Conservation (phyloP, 2,329 filamentous ascomycete genomes). For the Fusarium odoratissimum region DNA sequence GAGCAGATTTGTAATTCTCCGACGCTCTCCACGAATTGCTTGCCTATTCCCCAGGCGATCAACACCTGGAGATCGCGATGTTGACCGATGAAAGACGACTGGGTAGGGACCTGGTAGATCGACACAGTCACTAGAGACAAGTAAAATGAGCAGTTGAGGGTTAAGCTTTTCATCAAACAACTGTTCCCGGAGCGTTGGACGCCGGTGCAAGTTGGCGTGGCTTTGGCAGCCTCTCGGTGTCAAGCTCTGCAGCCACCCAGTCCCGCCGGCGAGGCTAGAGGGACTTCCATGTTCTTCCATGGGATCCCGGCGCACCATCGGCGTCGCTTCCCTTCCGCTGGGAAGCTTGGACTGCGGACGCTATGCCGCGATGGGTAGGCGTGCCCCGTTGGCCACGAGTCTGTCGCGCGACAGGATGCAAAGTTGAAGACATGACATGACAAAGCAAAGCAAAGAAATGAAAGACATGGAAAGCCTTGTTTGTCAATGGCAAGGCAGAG, state of each 20-base stretch:
- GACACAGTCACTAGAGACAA: constrained; percentile 25
- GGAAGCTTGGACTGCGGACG: constrained; percentile 38
- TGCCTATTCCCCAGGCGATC: constrained; percentile 10
- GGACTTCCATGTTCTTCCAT: constrained; percentile 43
- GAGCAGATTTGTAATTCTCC: constrained; percentile 13
- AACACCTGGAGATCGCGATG: constrained; percentile 28
- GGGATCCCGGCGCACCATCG: constrained; percentile 31
- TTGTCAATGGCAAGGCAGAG: background rate
- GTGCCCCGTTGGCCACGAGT: constrained; percentile 40
- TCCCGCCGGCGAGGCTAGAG: constrained; percentile 29
- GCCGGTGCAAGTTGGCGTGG: constrained; percentile 26
- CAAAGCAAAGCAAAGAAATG: constrained; percentile 9
- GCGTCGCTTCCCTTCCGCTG: constrained; percentile 43
- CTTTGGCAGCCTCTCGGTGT: constrained; percentile 28
- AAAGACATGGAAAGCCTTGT: constrained; percentile 1
- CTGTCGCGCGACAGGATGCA: constrained; percentile 14
- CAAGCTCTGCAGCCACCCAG: constrained; percentile 24
- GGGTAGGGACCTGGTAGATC: constrained; percentile 28
- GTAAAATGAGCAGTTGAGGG: constrained; percentile 38
- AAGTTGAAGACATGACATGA: constrained; percentile 7
- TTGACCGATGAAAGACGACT: constrained; percentile 23
- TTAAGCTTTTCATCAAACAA: constrained; percentile 36
- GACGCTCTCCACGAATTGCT: constrained; percentile 16
- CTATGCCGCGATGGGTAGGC: constrained; percentile 41
- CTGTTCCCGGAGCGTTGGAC: constrained; percentile 38